phyloP scores from a whole-genome alignment of 2,329 filamentous ascomycete genomes.

The Cladosporium sp. region DNA sequence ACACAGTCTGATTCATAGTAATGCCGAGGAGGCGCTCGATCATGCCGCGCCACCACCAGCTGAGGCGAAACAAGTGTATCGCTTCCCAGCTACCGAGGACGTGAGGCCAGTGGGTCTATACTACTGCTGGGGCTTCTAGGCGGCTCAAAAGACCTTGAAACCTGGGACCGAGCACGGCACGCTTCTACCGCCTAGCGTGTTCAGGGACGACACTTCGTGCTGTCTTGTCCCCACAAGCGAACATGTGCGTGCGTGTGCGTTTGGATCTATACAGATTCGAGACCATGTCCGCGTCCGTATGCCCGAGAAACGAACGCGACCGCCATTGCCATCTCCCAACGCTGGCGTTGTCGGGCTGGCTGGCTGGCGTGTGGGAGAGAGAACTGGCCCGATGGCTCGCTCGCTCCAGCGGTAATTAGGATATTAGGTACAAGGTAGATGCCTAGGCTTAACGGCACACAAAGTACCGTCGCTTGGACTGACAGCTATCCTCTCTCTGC shows the following conservation, averaged over 20 bases:
- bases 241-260: no score
- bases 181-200: no score
- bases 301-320: background rate
- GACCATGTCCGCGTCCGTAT: background rate
- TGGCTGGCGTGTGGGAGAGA: no score
- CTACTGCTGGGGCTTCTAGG: background rate
- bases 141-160: background rate
- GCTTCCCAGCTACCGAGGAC: background rate
- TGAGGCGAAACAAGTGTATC: background rate
- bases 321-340: background rate
- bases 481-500: background rate
- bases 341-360: no score
- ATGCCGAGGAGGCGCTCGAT: background rate
- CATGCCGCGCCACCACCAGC: background rate
- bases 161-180: background rate
- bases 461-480: background rate
- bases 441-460: background rate
- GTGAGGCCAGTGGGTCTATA: background rate
- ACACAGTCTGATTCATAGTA: background rate
- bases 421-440: background rate
- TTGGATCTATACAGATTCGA: background rate
- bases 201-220: no score
- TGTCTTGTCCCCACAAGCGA: no score
- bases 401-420: background rate
- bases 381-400: background rate